phyloP scores from a whole-genome alignment of 129 eudicot species.

The Smallanthus sonchifolius region DNA sequence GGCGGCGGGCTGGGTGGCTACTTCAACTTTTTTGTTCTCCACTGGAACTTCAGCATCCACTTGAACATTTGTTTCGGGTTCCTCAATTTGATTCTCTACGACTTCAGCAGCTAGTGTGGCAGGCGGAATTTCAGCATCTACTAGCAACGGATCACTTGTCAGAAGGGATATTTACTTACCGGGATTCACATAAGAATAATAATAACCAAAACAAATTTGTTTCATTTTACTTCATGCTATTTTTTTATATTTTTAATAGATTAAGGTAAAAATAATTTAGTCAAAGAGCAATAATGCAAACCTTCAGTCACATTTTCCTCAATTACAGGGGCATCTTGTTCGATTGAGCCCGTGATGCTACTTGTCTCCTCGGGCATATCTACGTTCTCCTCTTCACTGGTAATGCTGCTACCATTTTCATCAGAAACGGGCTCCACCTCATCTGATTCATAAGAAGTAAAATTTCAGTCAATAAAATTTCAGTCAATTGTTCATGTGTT shows the following conservation, averaged over 20 bases:
- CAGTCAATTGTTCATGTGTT: neutral
- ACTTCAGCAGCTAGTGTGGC: slow-evolving; percentile 24
- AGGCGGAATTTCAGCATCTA: slow-evolving; percentile 3
- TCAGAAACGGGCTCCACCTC: slow-evolving; percentile 9
- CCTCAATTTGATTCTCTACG: slow-evolving; percentile 27
- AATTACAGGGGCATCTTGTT: slow-evolving; percentile 28
- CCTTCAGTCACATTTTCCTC: slow-evolving; percentile 36
- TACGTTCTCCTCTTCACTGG: slow-evolving; percentile 22
- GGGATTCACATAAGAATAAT: neutral
- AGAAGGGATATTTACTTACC: neutral
- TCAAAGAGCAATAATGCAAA: slow-evolving; percentile 23
- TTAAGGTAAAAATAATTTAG: no score
- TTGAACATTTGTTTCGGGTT: slow-evolving; percentile 19
- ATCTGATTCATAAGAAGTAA: slow-evolving; percentile 15
- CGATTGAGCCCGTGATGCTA: slow-evolving; percentile 34
- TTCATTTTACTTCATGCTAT: neutral
- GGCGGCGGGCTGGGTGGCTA: slow-evolving; percentile 33
- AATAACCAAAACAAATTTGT: neutral
- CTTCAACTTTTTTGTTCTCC: slow-evolving; percentile 33
- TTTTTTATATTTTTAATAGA: no score
- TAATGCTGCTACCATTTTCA: slow-evolving; percentile 19
- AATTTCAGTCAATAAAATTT: neutral
- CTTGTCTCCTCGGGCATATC: slow-evolving; percentile 22
- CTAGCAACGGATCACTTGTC: slow-evolving; percentile 22
- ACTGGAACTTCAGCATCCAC: slow-evolving; percentile 22